Evolutionary conservation across 768 basidiomycete species (phyloP).

Genomic region (Trametes maxima): DNA sequence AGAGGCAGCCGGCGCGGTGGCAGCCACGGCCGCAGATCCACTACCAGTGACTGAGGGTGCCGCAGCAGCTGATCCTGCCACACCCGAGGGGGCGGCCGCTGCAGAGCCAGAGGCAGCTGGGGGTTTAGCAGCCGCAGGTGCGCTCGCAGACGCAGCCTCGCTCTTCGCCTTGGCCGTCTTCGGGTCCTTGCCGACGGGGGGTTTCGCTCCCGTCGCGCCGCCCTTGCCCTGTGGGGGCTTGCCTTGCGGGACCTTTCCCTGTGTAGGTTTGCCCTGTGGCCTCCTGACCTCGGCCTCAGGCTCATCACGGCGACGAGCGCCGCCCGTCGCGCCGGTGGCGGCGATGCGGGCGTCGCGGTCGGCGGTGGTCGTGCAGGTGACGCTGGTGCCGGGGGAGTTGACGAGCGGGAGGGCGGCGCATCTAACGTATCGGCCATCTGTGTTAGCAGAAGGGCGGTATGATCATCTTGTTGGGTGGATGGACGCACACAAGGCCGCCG

Average conservation of each 20-base stretch:
- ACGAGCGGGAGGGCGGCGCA: constrained; percentile 46
- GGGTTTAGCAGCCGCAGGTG: background rate
- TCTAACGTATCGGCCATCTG: background rate
- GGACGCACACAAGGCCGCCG: constrained; percentile 16
- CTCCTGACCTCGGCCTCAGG: background rate
- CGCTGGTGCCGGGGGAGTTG: constrained; percentile 48
- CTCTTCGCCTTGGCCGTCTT: background rate
- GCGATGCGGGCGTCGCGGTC: constrained; percentile 51
- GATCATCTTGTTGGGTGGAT: background rate
- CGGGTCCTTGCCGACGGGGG: background rate
- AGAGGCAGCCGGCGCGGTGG: no score
- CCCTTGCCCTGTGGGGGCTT: background rate
- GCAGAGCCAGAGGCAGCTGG: background rate
- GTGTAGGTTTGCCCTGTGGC: background rate
- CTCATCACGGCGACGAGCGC: background rate
- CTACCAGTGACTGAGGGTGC: no score
- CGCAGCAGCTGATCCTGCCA: no score
- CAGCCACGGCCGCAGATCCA: no score
- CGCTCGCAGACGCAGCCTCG: background rate
- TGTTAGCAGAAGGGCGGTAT: background rate
- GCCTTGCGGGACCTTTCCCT: background rate
- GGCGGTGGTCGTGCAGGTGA: constrained; percentile 52
- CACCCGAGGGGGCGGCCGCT: no score
- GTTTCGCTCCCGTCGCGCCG: background rate
- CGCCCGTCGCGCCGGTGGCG: constrained; percentile 31